These are phyloP conservation scores for Phytophthora quininea DNA, from an alignment of 352 stramenopile genomes.

Conservation along the genomic window DNA sequence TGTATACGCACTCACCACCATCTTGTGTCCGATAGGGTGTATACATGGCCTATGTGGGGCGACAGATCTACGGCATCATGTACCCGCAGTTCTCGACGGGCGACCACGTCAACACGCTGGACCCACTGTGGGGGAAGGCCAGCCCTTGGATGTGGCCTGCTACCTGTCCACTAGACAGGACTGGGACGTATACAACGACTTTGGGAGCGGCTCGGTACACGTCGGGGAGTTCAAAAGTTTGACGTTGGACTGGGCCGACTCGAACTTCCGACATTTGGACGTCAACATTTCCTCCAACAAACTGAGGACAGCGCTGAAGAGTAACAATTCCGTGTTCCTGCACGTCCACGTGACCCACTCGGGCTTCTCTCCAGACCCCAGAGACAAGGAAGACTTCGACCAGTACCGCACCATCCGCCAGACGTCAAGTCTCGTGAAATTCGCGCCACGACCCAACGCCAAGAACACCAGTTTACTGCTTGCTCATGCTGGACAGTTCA, in stretches of 20 bases:
- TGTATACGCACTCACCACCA: not conserved
- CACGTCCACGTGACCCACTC: constrained; percentile 75
- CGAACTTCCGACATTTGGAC: constrained; percentile 57
- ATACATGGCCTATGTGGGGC: constrained; percentile 64
- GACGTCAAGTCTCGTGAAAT: constrained; percentile 64
- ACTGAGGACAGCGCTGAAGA: constrained; percentile 51
- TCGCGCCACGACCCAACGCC: constrained; percentile 55
- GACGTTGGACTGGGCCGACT: constrained; percentile 67
- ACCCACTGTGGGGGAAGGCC: constrained; percentile 71
- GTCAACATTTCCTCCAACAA: constrained; percentile 51
- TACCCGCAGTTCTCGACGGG: constrained; percentile 57
- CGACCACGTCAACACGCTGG: constrained; percentile 49
- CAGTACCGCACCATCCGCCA: constrained; percentile 72
- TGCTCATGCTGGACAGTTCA: constrained; percentile 7
- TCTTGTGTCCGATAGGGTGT: constrained; percentile 32
- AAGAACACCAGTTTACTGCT: constrained; percentile 73
- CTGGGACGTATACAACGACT: constrained; percentile 54
- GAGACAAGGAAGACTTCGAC: constrained; percentile 40
- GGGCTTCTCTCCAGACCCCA: constrained; percentile 53
- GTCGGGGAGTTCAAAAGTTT: constrained; percentile 61
- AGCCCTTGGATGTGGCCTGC: constrained; percentile 59
- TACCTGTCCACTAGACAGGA: constrained; percentile 57
- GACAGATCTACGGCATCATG: constrained; percentile 78
- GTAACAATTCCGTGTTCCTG: constrained; percentile 68
- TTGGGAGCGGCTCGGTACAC: constrained; percentile 40